Conservation (phyloP, 2,329 filamentous ascomycete genomes). For the Verticillium klebahnii region DNA sequence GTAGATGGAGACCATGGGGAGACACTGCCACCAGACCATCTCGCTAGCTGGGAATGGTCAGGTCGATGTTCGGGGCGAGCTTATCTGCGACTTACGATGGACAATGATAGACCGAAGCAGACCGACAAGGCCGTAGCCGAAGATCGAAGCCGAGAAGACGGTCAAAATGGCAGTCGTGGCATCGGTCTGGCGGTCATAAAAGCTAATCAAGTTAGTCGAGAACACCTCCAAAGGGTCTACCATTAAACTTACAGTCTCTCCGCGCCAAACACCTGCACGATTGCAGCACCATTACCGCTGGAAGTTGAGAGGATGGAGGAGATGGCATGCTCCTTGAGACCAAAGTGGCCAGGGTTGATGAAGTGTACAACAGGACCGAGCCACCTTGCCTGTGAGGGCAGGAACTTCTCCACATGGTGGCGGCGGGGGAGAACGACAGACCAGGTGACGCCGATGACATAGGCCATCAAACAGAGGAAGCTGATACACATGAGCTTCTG, state of each 20-base stretch:
- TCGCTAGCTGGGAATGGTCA: slow-evolving; percentile 3
- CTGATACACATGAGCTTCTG: neutral
- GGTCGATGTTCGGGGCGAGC: neutral
- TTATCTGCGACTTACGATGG: slow-evolving; percentile 1
- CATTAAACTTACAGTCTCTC: slow-evolving; percentile 4
- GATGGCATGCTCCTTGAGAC: slow-evolving; percentile 10
- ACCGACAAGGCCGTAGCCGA: slow-evolving; percentile 8
- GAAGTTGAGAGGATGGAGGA: slow-evolving; percentile 10
- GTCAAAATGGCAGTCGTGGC: slow-evolving; percentile 8
- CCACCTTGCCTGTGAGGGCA: slow-evolving; percentile 10
- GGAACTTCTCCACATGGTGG: slow-evolving; percentile 8
- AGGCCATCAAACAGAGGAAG: slow-evolving; percentile 9
- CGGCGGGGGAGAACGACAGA: slow-evolving; percentile 9
- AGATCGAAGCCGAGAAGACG: slow-evolving; percentile 8
- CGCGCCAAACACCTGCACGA: slow-evolving; percentile 9
- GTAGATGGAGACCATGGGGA: slow-evolving; percentile 11
- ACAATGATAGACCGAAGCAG: slow-evolving; percentile 7
- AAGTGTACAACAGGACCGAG: slow-evolving; percentile 9
- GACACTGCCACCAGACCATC: slow-evolving; percentile 12
- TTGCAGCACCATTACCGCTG: slow-evolving; percentile 9
- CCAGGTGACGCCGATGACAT: slow-evolving; percentile 11
- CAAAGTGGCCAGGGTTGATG: slow-evolving; percentile 10
- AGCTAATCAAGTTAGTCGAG: neutral
- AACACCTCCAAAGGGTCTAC: neutral
- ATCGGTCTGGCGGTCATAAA: slow-evolving; percentile 9